A percentile compares a stretch with the other conserved stretches of the same genome.
Evolutionary conservation across 2,329 filamentous ascomycete genomes (phyloP).

Genomic region (Sporothrix brasiliensis): DNA sequence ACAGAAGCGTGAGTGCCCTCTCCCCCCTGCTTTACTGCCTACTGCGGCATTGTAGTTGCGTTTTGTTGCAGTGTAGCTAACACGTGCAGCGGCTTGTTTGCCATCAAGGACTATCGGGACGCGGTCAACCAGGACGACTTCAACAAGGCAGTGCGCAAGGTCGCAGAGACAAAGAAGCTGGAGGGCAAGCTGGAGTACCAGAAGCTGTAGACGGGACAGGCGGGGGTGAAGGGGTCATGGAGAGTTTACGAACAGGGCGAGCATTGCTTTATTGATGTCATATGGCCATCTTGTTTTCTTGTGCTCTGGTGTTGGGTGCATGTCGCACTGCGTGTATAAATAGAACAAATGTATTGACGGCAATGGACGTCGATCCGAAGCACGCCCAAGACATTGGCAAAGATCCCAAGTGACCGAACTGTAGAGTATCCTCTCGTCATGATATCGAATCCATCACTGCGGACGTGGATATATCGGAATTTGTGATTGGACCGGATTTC

Average conservation of each 20-base stretch:
- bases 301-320: slow-evolving; percentile 26
- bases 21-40: too few relatives aligned
- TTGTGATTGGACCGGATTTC: slow-evolving; percentile 24
- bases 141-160: slow-evolving; percentile 98
- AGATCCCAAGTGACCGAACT: too few relatives aligned
- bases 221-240: not conserved
- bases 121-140: slow-evolving; percentile 98
- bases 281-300: not conserved
- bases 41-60: not conserved
- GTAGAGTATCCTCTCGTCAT: too few relatives aligned
- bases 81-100: slow-evolving; percentile 77
- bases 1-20: slow-evolving; percentile 98
- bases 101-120: slow-evolving; percentile 97
- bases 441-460: too few relatives aligned
- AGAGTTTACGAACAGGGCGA: not conserved
- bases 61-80: slow-evolving; percentile 36
- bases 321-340: slow-evolving; percentile 23
- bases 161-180: slow-evolving; percentile 95
- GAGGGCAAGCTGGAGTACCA: slow-evolving; percentile 98
- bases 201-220: slow-evolving; percentile 68
- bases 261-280: slow-evolving; percentile 4
- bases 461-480: slow-evolving; percentile 13
- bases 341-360: not conserved
- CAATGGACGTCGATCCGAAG: not conserved
- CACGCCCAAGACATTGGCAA: too few relatives aligned